These are phyloP conservation scores for Byssochlamys sp. DNA, from an alignment of 2,329 filamentous ascomycete genomes.

Conservation along the genomic window DNA sequence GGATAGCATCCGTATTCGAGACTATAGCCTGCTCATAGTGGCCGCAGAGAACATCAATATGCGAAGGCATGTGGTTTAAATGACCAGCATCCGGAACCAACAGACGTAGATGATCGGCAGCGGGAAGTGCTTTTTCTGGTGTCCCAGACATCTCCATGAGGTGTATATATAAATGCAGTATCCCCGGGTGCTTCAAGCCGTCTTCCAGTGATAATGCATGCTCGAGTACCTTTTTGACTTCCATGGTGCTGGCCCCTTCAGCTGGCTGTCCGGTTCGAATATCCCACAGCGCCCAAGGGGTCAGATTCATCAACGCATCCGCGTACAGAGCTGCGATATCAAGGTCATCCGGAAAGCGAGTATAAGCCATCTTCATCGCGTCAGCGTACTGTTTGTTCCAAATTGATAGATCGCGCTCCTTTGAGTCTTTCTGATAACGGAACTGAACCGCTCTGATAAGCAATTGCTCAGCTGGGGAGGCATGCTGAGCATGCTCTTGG, in stretches of 20 bases:
- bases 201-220: constrained; percentile 40
- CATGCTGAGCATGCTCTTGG: constrained; percentile 21
- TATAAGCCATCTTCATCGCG: constrained; percentile 47
- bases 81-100: constrained; percentile 63
- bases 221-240: constrained; percentile 48
- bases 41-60: constrained; percentile 64
- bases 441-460: constrained; percentile 54
- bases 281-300: constrained; percentile 53
- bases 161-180: constrained; percentile 63
- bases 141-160: constrained; percentile 63
- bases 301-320: constrained; percentile 53
- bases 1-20: constrained; percentile 58
- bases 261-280: constrained; percentile 43
- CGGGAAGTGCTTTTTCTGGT: constrained; percentile 53
- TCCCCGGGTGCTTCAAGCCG: constrained; percentile 50
- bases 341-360: constrained; percentile 42
- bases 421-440: constrained; percentile 48
- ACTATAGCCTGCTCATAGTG: constrained; percentile 59
- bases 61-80: constrained; percentile 66
- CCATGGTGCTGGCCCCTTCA: constrained; percentile 42
- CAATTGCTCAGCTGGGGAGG: constrained; percentile 48
- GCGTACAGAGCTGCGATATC: constrained; percentile 52
- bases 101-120: constrained; percentile 52
- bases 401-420: constrained; percentile 40
- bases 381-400: constrained; percentile 54